Evolutionary conservation across 441 rosid genomes (phyloP), one percentile per base, ranked within the genome.

Genomic region (Euphorbia schlechtendalii): DNA sequence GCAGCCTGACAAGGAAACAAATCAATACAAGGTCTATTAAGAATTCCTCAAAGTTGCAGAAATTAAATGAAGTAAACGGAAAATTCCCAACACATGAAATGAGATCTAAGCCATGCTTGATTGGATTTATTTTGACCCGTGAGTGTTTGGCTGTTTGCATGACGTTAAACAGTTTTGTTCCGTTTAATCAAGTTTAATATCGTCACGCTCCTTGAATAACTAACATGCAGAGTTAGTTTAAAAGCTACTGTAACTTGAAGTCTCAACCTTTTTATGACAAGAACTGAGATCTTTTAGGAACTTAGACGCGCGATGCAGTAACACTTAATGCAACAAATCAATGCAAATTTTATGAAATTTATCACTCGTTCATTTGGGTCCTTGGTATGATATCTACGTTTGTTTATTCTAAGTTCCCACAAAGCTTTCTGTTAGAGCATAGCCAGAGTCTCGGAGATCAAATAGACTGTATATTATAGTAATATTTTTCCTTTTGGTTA

Each of bases 1-100:
- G 69, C 62, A 78, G 28, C 75, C 82, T 78, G 65, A 21, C 36
- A 54, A 38, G 22, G 36, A 28, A 41, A 10, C 21, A 48, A 6
- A 52, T 15, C 20, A 24, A 17, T 45, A 5, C 1, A n/a, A 14
- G 34, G 56, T 13, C 41, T 43, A 11, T 14, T 8, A 64, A 49
- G 8, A 30, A 15, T 8, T 40, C 22, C 43, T 5, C 18, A 9
- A 43, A 36, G 8, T 30, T 11, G 30, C 10, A 21, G 18, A 34
- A 14, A 63, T 3, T n/a, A 2, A 49, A 4, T 17, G 4, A 53
- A 52, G 17, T 15, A 7, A 38, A 21, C 0, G 7, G 5, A 54
- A n/a, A 41, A 55, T 18, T 49, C 28, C 43, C 48, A 22, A 43
- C 9, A 13, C 21, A 56, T 11, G 22, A 18, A 40, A 55, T 27